Percentiles rank a stretch among this genome's conserved stretches.
These are phyloP conservation scores for Fusarium pininemorale DNA, from an alignment of 2,329 filamentous ascomycete genomes.

Conservation along the genomic window DNA sequence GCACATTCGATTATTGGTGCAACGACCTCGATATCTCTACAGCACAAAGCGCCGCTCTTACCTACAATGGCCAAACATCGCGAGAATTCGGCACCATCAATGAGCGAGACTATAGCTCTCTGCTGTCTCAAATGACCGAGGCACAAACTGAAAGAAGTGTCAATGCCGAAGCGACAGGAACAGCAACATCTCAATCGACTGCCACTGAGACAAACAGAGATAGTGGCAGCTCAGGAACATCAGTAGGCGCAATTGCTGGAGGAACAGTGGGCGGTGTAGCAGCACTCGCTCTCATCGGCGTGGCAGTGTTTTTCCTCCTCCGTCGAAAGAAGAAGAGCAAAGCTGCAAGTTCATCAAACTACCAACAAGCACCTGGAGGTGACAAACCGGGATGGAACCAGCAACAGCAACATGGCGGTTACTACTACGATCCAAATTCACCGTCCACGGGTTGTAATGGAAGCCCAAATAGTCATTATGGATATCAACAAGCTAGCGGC, in stretches of 20 bases:
- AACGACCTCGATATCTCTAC: constrained; percentile 19
- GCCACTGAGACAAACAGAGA: background rate
- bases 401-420: background rate
- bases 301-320: constrained; percentile 1
- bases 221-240: background rate
- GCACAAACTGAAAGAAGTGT: background rate
- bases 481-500: background rate
- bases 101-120: background rate
- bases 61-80: constrained; percentile 2
- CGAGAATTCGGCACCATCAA: constrained; percentile 1
- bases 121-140: background rate
- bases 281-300: background rate
- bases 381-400: background rate
- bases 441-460: background rate
- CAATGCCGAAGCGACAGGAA: background rate
- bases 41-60: constrained; percentile 14
- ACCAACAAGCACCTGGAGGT: background rate
- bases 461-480: background rate
- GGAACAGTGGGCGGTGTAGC: constrained; percentile 10
- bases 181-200: background rate
- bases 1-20: constrained; percentile 17
- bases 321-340: constrained; percentile 8
- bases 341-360: background rate
- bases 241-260: constrained; percentile 17
- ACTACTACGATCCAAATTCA: constrained; percentile 2